Evolutionary conservation across 495 filamentous ascomycete species (phyloP).

Genomic region (Xylaria scruposa): DNA sequence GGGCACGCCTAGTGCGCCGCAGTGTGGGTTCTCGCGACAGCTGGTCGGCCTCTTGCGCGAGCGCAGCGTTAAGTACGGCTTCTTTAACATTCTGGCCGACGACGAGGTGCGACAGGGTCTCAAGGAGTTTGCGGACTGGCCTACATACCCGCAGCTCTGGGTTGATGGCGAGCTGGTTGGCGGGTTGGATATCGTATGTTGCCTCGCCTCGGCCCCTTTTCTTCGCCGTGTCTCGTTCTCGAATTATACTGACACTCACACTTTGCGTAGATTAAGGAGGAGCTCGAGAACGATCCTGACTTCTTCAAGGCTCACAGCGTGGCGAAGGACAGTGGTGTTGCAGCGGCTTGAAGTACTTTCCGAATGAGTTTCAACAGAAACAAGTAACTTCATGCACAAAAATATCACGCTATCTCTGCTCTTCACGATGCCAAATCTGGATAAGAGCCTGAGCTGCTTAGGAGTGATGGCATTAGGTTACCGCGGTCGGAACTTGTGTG

Average conservation of each 20-base stretch:
- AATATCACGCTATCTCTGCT: background rate
- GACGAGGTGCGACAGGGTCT: conserved; percentile 96
- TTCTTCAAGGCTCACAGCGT: conserved; percentile 76
- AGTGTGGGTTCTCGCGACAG: conserved; percentile 95
- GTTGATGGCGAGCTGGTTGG: conserved; percentile 84
- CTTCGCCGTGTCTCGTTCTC: background rate
- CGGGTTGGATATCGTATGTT: conserved; percentile 92
- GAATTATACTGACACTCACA: conserved; percentile 30
- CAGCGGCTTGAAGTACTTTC: conserved; percentile 33
- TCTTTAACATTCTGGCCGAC: conserved; percentile 98
- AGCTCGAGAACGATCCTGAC: conserved; percentile 68
- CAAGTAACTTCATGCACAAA: background rate
- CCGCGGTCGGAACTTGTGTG: background rate
- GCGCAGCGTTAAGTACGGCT: conserved; percentile 90
- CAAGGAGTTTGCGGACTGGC: conserved; percentile 96
- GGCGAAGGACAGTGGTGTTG: conserved; percentile 46
- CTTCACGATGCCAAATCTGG: background rate
- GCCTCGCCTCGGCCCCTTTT: background rate
- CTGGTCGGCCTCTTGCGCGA: conserved; percentile 85
- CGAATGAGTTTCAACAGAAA: background rate
- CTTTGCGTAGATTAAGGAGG: conserved; percentile 61
- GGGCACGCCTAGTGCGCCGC: conserved; percentile 86
- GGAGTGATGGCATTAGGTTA: background rate
- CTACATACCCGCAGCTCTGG: conserved; percentile 93
- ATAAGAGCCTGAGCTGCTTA: background rate